Evolutionary conservation across 495 filamentous ascomycete genomes (phyloP).

Genomic region (Penicilliopsis zonata): DNA sequence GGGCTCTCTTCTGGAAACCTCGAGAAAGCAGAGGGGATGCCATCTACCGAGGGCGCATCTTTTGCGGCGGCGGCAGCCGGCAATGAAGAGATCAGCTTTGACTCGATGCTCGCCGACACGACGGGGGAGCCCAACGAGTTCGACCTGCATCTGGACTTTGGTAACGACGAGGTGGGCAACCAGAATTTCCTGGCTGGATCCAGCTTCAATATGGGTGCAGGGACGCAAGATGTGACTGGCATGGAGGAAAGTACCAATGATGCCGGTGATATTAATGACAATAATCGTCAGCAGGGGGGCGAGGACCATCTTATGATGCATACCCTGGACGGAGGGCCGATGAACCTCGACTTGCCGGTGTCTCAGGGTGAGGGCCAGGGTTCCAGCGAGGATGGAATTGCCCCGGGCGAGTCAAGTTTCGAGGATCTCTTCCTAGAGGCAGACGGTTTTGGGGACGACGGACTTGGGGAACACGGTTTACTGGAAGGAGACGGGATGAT

Average conservation of each 20-base stretch:
- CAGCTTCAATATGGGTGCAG: too few species aligned
- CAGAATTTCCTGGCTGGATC: conserved; percentile 31
- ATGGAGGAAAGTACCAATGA: too few species aligned
- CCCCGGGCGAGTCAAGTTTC: conserved; percentile 34
- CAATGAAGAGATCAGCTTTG: conserved; percentile 30
- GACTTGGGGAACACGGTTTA: conserved; percentile 20
- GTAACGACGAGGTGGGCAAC: conserved; percentile 30
- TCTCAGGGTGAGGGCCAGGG: too few species aligned
- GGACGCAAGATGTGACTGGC: too few species aligned
- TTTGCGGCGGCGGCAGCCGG: conserved; percentile 9
- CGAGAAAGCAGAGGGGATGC: conserved; percentile 3
- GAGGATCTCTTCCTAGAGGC: conserved; percentile 39
- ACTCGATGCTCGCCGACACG: conserved; percentile 23
- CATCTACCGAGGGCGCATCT: conserved; percentile 8
- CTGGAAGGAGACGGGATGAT: conserved; percentile 30
- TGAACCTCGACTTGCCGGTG: too few species aligned
- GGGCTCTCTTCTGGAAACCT: conserved; percentile 7
- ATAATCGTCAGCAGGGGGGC: too few species aligned
- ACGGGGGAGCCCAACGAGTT: conserved; percentile 23
- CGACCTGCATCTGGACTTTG: conserved; percentile 35
- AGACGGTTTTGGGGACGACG: conserved; percentile 24
- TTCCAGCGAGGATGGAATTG: conserved; percentile 35
- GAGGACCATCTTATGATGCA: too few species aligned
- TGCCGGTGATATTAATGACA: too few species aligned
- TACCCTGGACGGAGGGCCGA: too few species aligned